phyloP scores from a whole-genome alignment of 2,329 filamentous ascomycete species.

The Claviceps cyperi region DNA sequence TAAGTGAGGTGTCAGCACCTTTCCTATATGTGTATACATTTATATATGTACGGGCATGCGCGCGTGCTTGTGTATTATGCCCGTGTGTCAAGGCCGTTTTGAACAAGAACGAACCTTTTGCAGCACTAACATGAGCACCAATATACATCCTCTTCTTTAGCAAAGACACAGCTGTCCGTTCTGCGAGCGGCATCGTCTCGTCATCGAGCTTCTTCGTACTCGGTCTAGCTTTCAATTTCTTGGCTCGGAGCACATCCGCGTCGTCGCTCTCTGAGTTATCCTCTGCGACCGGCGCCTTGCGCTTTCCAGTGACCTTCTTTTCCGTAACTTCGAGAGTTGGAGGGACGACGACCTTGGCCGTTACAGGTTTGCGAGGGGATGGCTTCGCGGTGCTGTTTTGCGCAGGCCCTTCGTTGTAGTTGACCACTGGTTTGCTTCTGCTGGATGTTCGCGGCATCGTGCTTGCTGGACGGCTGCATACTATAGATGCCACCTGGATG shows the following conservation, averaged over 20 bases:
- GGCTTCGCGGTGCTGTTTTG: slow-evolving; percentile 3
- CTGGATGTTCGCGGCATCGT: slow-evolving; percentile 22
- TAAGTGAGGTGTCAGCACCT: slow-evolving; percentile 17
- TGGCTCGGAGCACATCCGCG: slow-evolving; percentile 16
- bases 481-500: too few relatives aligned
- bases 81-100: too few relatives aligned
- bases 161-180: slow-evolving; percentile 47
- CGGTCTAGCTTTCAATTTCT: slow-evolving; percentile 25
- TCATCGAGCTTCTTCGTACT: slow-evolving; percentile 10
- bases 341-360: slow-evolving; percentile 9
- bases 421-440: slow-evolving; percentile 18
- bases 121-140: slow-evolving; percentile 81
- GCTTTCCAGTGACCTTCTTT: slow-evolving; percentile 6
- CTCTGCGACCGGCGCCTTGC: slow-evolving; percentile 10
- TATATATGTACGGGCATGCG: too few relatives aligned
- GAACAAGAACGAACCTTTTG: slow-evolving; percentile 49
- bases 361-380: slow-evolving; percentile 6
- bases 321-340: background rate
- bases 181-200: slow-evolving; percentile 46
- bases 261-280: slow-evolving; percentile 9
- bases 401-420: slow-evolving; percentile 16
- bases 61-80: too few relatives aligned
- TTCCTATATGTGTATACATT: too few relatives aligned
- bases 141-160: slow-evolving; percentile 64
- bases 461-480: too few relatives aligned